Base-by-base conservation (phyloP, 2,329 filamentous ascomycete genomes). In the Dichotomopilus funicola region DNA sequence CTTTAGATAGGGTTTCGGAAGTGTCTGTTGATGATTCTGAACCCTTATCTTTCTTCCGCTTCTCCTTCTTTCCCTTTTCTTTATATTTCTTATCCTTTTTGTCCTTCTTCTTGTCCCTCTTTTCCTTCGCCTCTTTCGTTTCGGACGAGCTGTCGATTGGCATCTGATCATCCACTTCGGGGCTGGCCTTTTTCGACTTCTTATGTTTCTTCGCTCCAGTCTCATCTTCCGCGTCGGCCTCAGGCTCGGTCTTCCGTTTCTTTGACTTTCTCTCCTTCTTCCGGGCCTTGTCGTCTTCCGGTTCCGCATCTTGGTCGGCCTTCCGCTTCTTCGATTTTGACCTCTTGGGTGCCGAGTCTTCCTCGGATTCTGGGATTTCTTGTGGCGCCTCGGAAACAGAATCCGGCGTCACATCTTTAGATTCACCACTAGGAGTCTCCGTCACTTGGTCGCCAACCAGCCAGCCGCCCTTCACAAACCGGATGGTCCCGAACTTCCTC, bases 381-480 rank as follows among this genome's bases (percentile, higher is more conserved):
- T 40, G 48, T 12, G 43, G 65, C 10, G 52, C 38, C 4, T 57
- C 55, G 36, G 62, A 48, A 53, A 49, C 49, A 11, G 45, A 5
- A 36, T 27, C 57, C 59, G 19, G 50, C 59, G 36, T 19, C 1
- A 36, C 38, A 33, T 56, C 48, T 4, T 45, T 52, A 55, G 41
- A 49, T 31, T 59, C 60, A 13, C 68, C 68, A 54, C 71, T 70
- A 51, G 70, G 69, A 56, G 72, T 68, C 42, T 76, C 75, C 63
- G 78, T 72, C 49, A 82, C 76, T 64, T 81, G 75, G 59, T 83
- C 78, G 37, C 80, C 80, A 31, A 84, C 75, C 36, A 82, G 68
- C 55, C 91, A 79, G 0, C 92, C 94, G n/a, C 90, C 94, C 56
- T 79, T 84, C 31, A 99, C 86, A 70, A 99, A 99, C 49, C 85